Conservation (phyloP, 2,329 filamentous ascomycete species). For the Colletotrichum lupini region DNA sequence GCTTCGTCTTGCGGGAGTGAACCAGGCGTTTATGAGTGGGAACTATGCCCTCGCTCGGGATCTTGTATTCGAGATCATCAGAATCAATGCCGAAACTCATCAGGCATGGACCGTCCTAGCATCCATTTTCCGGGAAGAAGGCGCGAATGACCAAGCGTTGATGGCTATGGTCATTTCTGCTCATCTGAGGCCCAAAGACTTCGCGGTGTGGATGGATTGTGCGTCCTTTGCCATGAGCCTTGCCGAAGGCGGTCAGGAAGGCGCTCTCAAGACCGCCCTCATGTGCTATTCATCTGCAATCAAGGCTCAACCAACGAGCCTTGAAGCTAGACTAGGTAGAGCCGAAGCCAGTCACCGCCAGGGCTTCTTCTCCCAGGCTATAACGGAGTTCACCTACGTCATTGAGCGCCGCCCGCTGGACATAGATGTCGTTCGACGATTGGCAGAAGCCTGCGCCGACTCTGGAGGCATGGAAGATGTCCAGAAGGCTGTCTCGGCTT, state of each 20-base stretch:
- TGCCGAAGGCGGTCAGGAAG: constrained; percentile 57
- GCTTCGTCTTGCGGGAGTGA: constrained; percentile 73
- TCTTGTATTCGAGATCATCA: constrained; percentile 71
- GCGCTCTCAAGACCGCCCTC: constrained; percentile 64
- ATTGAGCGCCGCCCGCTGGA: constrained; percentile 64
- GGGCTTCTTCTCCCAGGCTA: constrained; percentile 64
- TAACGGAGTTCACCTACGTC: constrained; percentile 66
- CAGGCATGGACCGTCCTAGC: constrained; percentile 73
- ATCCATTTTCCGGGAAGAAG: constrained; percentile 70
- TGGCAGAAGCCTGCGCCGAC: constrained; percentile 68
- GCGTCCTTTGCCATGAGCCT: constrained; percentile 67
- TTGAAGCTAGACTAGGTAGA: constrained; percentile 69
- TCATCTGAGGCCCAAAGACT: constrained; percentile 70
- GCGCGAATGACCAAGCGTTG: constrained; percentile 66
- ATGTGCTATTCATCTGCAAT: constrained; percentile 71
- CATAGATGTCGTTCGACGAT: constrained; percentile 63
- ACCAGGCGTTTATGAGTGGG: constrained; percentile 72
- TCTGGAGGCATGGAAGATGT: constrained; percentile 57
- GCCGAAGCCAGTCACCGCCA: constrained; percentile 68
- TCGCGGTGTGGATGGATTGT: constrained; percentile 68
- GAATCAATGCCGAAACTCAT: constrained; percentile 75
- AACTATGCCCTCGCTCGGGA: constrained; percentile 70
- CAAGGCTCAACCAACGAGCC: constrained; percentile 65
- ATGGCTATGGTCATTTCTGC: constrained; percentile 71
- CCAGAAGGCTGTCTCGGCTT: constrained; percentile 58